These are phyloP conservation scores for Fusarium circinatum DNA, from an alignment of 2,329 filamentous ascomycete species.

Conservation along the genomic window DNA sequence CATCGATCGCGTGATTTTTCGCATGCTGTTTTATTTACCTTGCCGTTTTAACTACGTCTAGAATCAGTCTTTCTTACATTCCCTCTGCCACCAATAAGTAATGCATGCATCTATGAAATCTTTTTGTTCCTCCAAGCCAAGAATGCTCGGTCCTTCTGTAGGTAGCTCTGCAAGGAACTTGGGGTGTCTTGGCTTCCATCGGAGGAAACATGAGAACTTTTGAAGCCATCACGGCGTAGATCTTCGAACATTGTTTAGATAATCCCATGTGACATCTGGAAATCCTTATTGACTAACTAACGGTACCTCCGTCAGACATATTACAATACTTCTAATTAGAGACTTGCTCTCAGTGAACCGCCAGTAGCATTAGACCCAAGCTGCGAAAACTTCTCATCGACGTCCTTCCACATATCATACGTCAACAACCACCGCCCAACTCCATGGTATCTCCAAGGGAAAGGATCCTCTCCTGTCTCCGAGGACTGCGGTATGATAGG, in stretches of 20 bases:
- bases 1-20: accelerated
- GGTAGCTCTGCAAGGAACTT: background rate
- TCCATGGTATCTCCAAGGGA: slow-evolving; percentile 54
- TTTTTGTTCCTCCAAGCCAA: background rate
- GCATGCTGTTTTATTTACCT: background rate
- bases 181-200: background rate
- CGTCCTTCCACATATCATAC: slow-evolving; percentile 53
- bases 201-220: accelerated
- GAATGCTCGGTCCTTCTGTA: accelerated
- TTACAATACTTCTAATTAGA: background rate
- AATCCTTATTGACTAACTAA: background rate
- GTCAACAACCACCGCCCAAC: slow-evolving; percentile 54
- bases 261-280: accelerated
- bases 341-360: background rate
- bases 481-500: slow-evolving; percentile 25
- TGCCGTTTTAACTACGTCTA: accelerated
- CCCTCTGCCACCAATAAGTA: accelerated
- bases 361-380: background rate
- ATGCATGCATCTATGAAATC: background rate
- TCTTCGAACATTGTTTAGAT: accelerated
- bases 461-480: slow-evolving; percentile 53
- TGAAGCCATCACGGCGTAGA: accelerated
- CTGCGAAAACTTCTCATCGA: slow-evolving; percentile 48
- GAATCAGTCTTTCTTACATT: too few species aligned
- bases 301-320: accelerated